These are phyloP conservation scores for Rhizopus microsporus DNA, from an alignment of 371 early-diverging fungal genomes.

Conservation along the genomic window DNA sequence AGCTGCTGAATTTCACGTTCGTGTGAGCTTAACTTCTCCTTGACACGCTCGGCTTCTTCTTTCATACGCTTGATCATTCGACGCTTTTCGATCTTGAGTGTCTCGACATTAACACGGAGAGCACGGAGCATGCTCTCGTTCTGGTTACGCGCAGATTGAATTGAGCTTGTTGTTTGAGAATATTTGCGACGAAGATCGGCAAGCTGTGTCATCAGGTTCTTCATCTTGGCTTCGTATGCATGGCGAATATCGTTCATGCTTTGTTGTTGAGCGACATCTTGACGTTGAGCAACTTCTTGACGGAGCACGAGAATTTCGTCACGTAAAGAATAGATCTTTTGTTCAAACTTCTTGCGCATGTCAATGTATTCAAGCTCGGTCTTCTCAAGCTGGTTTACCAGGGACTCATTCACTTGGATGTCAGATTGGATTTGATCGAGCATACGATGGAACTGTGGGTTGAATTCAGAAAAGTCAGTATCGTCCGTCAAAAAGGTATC, in stretches of 20 bases:
- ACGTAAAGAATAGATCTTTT: slow-evolving; percentile 60
- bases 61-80: slow-evolving; percentile 80
- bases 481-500: slow-evolving; percentile 17
- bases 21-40: slow-evolving; percentile 62
- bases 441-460: slow-evolving; percentile 44
- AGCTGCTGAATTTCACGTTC: slow-evolving; percentile 76
- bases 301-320: slow-evolving; percentile 44
- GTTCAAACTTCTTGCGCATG: slow-evolving; percentile 69
- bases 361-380: slow-evolving; percentile 54
- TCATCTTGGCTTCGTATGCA: slow-evolving; percentile 71
- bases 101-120: slow-evolving; percentile 57
- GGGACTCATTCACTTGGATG: slow-evolving; percentile 64
- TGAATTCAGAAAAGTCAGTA: slow-evolving; percentile 15
- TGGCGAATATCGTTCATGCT: slow-evolving; percentile 32
- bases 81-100: slow-evolving; percentile 72
- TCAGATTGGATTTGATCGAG: slow-evolving; percentile 67
- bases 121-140: slow-evolving; percentile 55
- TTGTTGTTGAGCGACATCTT: not conserved
- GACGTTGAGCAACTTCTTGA: not conserved
- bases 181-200: slow-evolving; percentile 61
- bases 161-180: slow-evolving; percentile 55
- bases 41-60: slow-evolving; percentile 67
- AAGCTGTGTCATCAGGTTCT: slow-evolving; percentile 65
- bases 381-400: slow-evolving; percentile 55
- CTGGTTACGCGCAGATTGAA: slow-evolving; percentile 53